phyloP scores from a whole-genome alignment of 73 alveolate species.

The Paramecium tetraurelia region DNA sequence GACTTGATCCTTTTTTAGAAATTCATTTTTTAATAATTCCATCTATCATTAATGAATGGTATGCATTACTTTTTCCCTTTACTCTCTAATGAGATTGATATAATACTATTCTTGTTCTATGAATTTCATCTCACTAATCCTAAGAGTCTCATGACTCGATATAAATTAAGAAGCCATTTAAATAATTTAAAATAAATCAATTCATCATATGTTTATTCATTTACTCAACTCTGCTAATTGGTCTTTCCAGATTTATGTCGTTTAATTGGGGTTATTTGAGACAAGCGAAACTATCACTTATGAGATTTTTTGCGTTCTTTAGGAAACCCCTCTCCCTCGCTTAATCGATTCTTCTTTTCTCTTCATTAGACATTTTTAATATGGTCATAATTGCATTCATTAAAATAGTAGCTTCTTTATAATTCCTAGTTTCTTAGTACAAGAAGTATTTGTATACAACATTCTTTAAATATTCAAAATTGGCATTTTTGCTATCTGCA shows the following conservation, averaged over 20 bases:
- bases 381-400: constrained; percentile 62
- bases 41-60: background rate
- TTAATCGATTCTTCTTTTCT: constrained; percentile 33
- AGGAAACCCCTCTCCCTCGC: constrained; percentile 44
- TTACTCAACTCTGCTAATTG: background rate
- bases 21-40: background rate
- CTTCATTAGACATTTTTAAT: constrained; percentile 59
- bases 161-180: background rate
- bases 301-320: background rate
- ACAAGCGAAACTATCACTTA: background rate
- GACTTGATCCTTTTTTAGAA: background rate
- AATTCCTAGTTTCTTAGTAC: constrained; percentile 48
- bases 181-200: background rate
- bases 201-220: constrained; percentile 31
- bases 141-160: background rate
- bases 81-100: background rate
- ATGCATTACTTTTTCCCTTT: background rate
- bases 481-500: background rate
- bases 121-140: background rate
- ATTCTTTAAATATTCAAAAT: constrained; percentile 36
- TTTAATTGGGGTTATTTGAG: background rate
- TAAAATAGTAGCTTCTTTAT: constrained; percentile 51
- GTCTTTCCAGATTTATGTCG: background rate
- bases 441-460: constrained; percentile 52
- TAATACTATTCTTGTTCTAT: background rate